Conservation (phyloP, 2,329 filamentous ascomycete species). For the Pseudogymnoascus sp. region DNA sequence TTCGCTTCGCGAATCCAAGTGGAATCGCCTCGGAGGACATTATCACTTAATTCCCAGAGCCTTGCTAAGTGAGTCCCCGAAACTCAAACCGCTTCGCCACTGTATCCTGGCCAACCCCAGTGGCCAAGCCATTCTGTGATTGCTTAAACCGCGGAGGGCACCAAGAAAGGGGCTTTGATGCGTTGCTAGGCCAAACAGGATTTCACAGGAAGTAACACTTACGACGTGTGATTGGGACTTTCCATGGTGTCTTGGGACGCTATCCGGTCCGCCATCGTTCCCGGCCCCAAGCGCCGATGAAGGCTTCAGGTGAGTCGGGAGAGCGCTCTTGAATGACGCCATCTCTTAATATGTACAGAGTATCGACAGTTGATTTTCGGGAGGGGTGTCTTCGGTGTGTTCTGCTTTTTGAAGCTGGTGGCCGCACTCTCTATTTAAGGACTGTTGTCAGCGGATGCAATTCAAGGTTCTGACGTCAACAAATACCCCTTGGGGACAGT, state of each 20-base stretch:
- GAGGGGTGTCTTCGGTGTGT: constrained; percentile 15
- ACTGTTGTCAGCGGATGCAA: neutral
- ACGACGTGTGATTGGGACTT: constrained; percentile 83
- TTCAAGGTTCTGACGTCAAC: constrained; percentile 8
- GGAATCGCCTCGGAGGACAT: neutral
- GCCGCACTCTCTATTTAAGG: constrained; percentile 4
- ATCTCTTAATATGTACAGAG: constrained; percentile 34
- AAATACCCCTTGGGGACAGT: neutral
- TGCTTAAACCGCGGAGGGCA: neutral
- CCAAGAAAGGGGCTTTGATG: neutral
- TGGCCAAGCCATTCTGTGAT: neutral
- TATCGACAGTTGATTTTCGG: neutral
- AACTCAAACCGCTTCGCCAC: neutral
- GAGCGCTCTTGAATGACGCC: constrained; percentile 64
- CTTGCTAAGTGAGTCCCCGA: neutral
- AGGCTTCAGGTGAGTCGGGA: constrained; percentile 79
- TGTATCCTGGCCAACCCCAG: neutral
- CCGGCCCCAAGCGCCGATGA: constrained; percentile 32
- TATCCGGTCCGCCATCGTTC: constrained; percentile 30
- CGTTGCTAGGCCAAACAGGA: neutral
- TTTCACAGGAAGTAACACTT: constrained; percentile 34
- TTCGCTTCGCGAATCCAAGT: neutral
- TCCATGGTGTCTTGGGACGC: constrained; percentile 61
- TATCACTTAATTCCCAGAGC: constrained; percentile 3
- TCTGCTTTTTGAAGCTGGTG: constrained; percentile 1